A percentile compares a stretch with the other conserved stretches of the same genome.
Evolutionary conservation across 371 early-diverging fungal species (phyloP).

Genomic region (Lichtheimia hyalospora): DNA sequence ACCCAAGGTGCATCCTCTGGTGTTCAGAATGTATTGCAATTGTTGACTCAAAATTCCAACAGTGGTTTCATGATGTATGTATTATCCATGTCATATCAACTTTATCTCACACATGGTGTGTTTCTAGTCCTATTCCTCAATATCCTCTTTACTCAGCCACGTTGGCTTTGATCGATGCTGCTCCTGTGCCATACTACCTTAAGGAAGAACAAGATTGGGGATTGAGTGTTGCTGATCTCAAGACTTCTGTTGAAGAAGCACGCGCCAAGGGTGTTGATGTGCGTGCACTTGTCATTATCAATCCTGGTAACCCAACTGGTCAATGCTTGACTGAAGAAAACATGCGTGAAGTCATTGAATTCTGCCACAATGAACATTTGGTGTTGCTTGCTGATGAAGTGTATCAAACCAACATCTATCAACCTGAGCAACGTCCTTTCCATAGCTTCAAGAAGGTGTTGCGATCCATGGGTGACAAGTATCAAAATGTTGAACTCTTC

Average conservation of each 20-base stretch:
- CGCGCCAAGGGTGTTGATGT: conserved; percentile 80
- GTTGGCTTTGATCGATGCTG: conserved; percentile 77
- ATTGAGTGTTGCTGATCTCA: conserved; percentile 66
- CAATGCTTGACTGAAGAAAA: conserved; percentile 80
- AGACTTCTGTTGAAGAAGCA: conserved; percentile 63
- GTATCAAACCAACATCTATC: conserved; percentile 95
- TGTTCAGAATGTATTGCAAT: conserved; percentile 85
- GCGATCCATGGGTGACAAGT: conserved; percentile 48
- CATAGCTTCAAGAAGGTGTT: conserved; percentile 94
- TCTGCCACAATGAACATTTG: conserved; percentile 80
- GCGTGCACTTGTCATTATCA: conserved; percentile 94
- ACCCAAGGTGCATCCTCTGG: conserved; percentile 90
- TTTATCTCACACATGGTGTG: not conserved
- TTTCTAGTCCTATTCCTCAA: conserved; percentile 88
- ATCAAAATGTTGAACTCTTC: conserved; percentile 77
- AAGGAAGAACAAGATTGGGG: conserved; percentile 88
- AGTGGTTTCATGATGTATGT: conserved; percentile 90
- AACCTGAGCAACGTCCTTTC: conserved; percentile 80
- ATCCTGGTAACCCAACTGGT: conserved; percentile 98
- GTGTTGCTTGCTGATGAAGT: conserved; percentile 96
- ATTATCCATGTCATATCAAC: not conserved
- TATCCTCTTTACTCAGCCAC: conserved; percentile 99
- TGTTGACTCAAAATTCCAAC: conserved; percentile 72
- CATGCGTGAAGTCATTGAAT: conserved; percentile 86
- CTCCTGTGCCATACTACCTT: conserved; percentile 89